phyloP scores from a whole-genome alignment of 192 early-diverging fungal species.

The Coemansia sp. region DNA sequence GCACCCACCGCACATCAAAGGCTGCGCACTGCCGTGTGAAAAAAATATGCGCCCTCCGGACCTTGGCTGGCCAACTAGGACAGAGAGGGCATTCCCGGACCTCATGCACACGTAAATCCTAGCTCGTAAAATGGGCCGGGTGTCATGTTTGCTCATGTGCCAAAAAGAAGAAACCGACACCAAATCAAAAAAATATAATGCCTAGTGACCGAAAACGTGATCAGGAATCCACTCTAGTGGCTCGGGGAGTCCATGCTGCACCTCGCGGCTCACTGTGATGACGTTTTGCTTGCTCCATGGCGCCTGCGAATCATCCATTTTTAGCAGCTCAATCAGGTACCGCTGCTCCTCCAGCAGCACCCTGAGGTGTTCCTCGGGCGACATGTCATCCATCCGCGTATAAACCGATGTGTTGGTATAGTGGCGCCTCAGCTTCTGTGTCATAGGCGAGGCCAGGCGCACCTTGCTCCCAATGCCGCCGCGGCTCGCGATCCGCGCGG shows the following conservation, averaged over 20 bases:
- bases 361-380: slow-evolving; percentile 29
- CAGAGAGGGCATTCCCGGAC: no score
- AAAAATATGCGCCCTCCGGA: not conserved
- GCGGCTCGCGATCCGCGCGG: not conserved
- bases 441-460: not conserved
- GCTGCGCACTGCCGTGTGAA: not conserved
- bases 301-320: slow-evolving; percentile 38
- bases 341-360: slow-evolving; percentile 37
- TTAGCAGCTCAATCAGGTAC: slow-evolving; percentile 45
- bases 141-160: slow-evolving; percentile 1
- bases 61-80: not conserved
- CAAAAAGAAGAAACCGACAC: not conserved
- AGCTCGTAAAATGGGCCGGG: not conserved
- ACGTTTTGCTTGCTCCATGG: slow-evolving; percentile 32
- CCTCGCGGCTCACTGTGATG: slow-evolving; percentile 36
- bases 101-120: not conserved
- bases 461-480: not conserved
- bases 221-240: slow-evolving; percentile 31
- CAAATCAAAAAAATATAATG: not conserved
- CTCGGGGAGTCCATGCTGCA: slow-evolving; percentile 25
- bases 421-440: slow-evolving; percentile 2
- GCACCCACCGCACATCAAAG: not conserved
- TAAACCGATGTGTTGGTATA: slow-evolving; percentile 51
- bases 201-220: slow-evolving; percentile 19
- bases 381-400: slow-evolving; percentile 32